phyloP scores from a whole-genome alignment of 306 rosid species.

The Acacia acuminata region DNA sequence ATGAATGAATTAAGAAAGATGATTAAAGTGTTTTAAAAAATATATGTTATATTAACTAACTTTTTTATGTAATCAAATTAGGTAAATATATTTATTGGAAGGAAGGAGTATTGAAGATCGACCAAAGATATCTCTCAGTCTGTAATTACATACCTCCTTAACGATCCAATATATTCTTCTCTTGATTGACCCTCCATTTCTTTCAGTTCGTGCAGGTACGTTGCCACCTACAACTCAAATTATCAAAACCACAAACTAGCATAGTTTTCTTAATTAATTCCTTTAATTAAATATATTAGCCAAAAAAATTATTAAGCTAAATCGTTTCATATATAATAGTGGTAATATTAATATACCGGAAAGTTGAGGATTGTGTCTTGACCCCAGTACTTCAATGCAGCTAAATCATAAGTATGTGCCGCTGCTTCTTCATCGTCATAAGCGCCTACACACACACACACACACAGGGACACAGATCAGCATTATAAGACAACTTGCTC shows the following conservation, averaged over 20 bases:
- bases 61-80: too few species aligned
- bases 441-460: conserved; percentile 56
- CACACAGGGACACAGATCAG: not conserved
- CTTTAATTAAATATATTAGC: not conserved
- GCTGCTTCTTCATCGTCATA: conserved; percentile 91
- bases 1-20: too few species aligned
- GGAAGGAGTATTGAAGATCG: not conserved
- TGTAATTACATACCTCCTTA: conserved; percentile 60
- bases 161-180: conserved; percentile 88
- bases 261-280: not conserved
- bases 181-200: conserved; percentile 83
- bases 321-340: not conserved
- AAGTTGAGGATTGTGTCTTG: conserved; percentile 80
- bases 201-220: conserved; percentile 60
- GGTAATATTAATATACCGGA: conserved; percentile 46
- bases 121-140: not conserved
- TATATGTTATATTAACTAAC: too few species aligned
- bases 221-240: conserved; percentile 45
- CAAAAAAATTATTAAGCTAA: not conserved
- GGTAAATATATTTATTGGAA: too few species aligned
- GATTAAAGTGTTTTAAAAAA: too few species aligned
- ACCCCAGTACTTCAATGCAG: conserved; percentile 99
- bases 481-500: not conserved
- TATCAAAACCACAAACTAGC: not conserved
- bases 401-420: conserved; percentile 96